A percentile compares a stretch with the other conserved stretches of the same genome.
These are phyloP conservation scores for Puccinia horiana DNA, from an alignment of 1,284 basidiomycete genomes.

Conservation along the genomic window DNA sequence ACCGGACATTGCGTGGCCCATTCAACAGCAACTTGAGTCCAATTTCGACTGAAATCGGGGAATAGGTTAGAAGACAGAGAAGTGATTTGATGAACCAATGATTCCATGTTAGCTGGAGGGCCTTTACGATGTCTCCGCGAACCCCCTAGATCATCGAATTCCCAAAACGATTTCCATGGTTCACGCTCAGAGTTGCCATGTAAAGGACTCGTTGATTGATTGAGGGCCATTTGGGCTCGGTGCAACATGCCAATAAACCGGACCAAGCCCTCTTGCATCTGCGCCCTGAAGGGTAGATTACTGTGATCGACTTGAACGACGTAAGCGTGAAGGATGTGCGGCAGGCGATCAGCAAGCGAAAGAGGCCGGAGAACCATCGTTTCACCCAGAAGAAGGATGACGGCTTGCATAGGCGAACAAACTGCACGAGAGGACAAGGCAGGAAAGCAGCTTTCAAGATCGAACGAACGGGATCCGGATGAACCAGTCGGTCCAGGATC, in stretches of 20 bases:
- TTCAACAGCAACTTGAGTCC: constrained; percentile 47
- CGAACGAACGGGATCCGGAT: constrained; percentile 17
- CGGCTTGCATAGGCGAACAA: constrained; percentile 46
- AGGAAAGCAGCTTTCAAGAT: constrained; percentile 41
- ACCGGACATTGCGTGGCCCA: constrained; percentile 50
- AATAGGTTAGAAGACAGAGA: constrained; percentile 26
- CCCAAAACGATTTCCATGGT: constrained; percentile 47
- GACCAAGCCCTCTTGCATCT: constrained; percentile 43
- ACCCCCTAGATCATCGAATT: constrained; percentile 39
- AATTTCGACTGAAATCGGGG: constrained; percentile 38
- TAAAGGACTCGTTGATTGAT: background rate
- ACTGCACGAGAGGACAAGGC: constrained; percentile 36
- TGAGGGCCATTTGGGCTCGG: background rate
- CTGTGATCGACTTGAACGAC: constrained; percentile 48
- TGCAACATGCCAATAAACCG: constrained; percentile 36
- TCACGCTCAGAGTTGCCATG: constrained; percentile 17
- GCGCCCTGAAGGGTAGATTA: constrained; percentile 26
- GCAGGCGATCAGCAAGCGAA: constrained; percentile 28
- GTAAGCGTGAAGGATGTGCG: constrained; percentile 44
- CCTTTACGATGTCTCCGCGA: constrained; percentile 46
- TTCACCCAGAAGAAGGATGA: constrained; percentile 42
- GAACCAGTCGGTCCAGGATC: constrained; percentile 9
- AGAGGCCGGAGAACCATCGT: constrained; percentile 39
- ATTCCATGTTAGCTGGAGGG: constrained; percentile 38
- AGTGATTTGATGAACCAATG: constrained; percentile 33